phyloP scores from a whole-genome alignment of 2,329 filamentous ascomycete species.

The Paraphoma chrysanthemicola region DNA sequence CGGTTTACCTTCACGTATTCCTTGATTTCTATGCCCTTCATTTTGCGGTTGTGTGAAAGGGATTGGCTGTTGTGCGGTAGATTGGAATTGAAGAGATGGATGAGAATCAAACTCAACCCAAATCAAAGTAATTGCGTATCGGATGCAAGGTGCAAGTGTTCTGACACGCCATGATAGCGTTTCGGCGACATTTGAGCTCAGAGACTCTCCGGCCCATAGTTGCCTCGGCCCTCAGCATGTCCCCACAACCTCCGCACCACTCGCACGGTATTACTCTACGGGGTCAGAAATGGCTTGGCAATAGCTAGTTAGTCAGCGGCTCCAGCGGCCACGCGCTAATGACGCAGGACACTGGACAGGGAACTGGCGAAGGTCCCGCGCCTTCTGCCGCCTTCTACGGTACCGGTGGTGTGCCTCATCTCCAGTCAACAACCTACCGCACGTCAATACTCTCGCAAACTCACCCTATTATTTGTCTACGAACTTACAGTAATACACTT shows the following conservation, averaged over 20 bases:
- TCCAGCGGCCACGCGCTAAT: conserved; percentile 16
- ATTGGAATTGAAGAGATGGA: not conserved
- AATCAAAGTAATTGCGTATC: not conserved
- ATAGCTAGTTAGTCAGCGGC: conserved; percentile 2
- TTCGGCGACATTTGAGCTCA: not conserved
- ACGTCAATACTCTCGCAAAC: not conserved
- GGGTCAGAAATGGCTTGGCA: conserved; percentile 7
- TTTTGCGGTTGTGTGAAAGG: conserved; percentile 42
- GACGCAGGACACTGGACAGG: conserved; percentile 14
- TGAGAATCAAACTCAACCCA: not conserved
- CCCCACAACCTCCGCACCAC: conserved; percentile 14
- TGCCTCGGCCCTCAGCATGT: conserved; percentile 22
- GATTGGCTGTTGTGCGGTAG: not conserved
- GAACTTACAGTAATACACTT: conserved; percentile 1
- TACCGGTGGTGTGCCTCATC: not conserved
- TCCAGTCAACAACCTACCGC: not conserved
- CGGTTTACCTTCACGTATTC: conserved; percentile 73
- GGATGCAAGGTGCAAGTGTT: too few species aligned
- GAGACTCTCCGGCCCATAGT: conserved; percentile 9
- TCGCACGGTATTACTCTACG: too few species aligned
- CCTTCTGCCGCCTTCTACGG: conserved; percentile 37
- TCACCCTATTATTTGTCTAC: conserved; percentile 7
- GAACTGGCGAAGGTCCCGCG: conserved; percentile 21
- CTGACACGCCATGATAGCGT: not conserved
- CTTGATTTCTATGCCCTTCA: conserved; percentile 77